phyloP scores from a whole-genome alignment of 1,284 basidiomycete genomes.

The Macrocybe sp. region DNA sequence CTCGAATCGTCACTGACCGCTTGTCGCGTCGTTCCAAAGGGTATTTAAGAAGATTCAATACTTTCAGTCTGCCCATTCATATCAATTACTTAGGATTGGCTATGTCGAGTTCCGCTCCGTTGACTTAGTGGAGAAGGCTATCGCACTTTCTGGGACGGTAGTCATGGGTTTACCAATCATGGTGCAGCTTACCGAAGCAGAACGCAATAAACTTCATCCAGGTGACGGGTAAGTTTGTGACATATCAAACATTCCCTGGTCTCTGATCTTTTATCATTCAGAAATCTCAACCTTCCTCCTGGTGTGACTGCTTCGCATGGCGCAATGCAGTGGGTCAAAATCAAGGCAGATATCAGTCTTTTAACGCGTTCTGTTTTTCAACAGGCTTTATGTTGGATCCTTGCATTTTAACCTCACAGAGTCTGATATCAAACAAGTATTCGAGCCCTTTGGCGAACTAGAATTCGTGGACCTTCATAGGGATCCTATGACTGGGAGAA shows the following conservation, averaged over 20 bases:
- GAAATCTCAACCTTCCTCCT: slow-evolving; percentile 73
- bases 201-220: slow-evolving; percentile 86
- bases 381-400: slow-evolving; percentile 92
- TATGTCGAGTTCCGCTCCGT: slow-evolving; percentile 94
- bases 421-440: slow-evolving; percentile 96
- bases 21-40: slow-evolving; percentile 93
- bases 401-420: slow-evolving; percentile 95
- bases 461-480: slow-evolving; percentile 98
- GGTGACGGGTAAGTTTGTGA: slow-evolving; percentile 62
- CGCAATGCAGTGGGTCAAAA: slow-evolving; percentile 65
- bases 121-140: slow-evolving; percentile 87
- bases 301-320: slow-evolving; percentile 71
- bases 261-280: slow-evolving; percentile 21
- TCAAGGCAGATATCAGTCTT: background rate
- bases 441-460: slow-evolving; percentile 96
- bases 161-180: slow-evolving; percentile 98
- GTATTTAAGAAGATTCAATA: slow-evolving; percentile 47
- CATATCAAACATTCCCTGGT: slow-evolving; percentile 6
- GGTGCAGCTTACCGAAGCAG: slow-evolving; percentile 94
- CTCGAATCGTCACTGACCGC: slow-evolving; percentile 92
- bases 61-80: slow-evolving; percentile 1
- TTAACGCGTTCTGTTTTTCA: slow-evolving; percentile 5
- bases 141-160: slow-evolving; percentile 86
- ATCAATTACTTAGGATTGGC: slow-evolving; percentile 56
- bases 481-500: slow-evolving; percentile 88